Conservation (phyloP, 176 grass and related monocot genomes). For the Aegilops tauschii region DNA sequence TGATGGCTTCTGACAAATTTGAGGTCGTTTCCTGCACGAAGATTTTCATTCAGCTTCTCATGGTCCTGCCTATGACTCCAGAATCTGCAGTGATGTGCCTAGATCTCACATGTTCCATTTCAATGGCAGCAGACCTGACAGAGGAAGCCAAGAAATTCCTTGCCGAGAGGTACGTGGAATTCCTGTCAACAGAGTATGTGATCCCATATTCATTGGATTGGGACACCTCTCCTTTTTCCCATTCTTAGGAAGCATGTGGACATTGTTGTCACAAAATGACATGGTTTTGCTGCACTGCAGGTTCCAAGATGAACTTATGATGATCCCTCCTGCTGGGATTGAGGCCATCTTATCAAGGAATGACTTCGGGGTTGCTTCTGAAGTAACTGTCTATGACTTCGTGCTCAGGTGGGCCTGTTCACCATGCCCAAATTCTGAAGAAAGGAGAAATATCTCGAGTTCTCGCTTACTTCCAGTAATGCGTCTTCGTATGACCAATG, state of each 20-base stretch:
- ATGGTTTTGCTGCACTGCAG: not conserved
- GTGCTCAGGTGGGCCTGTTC: not conserved
- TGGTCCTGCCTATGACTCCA: not conserved
- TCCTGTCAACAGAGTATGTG: not conserved
- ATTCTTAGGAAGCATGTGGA: not conserved
- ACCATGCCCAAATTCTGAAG: not conserved
- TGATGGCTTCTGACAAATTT: not conserved
- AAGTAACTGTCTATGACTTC: not conserved
- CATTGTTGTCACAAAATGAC: not conserved
- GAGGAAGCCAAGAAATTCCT: not conserved
- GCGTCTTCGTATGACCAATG: too few relatives aligned
- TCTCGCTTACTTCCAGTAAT: too few relatives aligned
- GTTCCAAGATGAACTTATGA: conserved; percentile 8
- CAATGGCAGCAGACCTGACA: not conserved
- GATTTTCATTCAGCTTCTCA: not conserved
- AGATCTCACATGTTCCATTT: not conserved
- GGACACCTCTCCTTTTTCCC: not conserved
- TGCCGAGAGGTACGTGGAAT: not conserved
- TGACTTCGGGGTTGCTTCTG: not conserved
- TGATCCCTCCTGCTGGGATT: not conserved
- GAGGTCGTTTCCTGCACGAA: not conserved
- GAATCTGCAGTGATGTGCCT: not conserved
- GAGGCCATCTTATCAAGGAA: not conserved
- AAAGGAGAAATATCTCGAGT: not conserved
- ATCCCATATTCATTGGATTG: not conserved